Percentiles rank a stretch among this genome's conserved stretches.
Conservation (phyloP, 805 yeast species). For the Candida gorgasii region DNA sequence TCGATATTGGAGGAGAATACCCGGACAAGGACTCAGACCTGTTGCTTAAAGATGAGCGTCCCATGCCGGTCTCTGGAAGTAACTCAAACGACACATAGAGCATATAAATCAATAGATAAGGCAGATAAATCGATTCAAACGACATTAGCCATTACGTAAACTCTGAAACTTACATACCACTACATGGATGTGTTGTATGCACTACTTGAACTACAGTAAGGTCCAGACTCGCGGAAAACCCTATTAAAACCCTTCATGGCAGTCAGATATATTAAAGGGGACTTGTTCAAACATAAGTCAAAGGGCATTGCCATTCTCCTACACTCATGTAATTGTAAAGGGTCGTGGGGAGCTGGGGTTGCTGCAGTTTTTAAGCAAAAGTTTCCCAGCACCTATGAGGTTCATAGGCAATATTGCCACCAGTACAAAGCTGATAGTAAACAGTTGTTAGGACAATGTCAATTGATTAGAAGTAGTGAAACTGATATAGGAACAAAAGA, state of each 20-base stretch:
- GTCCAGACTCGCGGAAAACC: constrained; percentile 3
- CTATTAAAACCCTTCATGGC: not conserved
- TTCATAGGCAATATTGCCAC: constrained; percentile 48
- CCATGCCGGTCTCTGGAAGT: too few species aligned
- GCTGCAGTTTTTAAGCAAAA: constrained; percentile 56
- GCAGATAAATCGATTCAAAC: too few species aligned
- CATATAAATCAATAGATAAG: too few species aligned
- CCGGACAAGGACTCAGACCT: constrained; percentile 36
- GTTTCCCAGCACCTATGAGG: constrained; percentile 58
- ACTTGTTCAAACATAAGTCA: constrained; percentile 45
- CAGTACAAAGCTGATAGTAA: constrained; percentile 18
- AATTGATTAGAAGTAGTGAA: constrained; percentile 38
- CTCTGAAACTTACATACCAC: too few species aligned
- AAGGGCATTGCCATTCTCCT: constrained; percentile 48
- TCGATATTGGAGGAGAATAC: constrained; percentile 36
- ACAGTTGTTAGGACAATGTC: constrained; percentile 55
- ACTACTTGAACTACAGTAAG: not conserved
- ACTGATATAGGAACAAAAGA: constrained; percentile 32
- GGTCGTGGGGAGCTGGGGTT: constrained; percentile 85
- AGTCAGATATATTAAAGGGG: constrained; percentile 42
- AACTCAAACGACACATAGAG: too few species aligned
- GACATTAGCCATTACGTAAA: too few species aligned
- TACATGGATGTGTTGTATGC: too few species aligned
- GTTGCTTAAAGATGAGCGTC: constrained; percentile 1
- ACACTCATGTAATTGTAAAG: constrained; percentile 80